A percentile compares a stretch with the other conserved stretches of the same genome.
Conservation (phyloP, 2,329 filamentous ascomycete species). For the Pseudofabraea citricarpa region DNA sequence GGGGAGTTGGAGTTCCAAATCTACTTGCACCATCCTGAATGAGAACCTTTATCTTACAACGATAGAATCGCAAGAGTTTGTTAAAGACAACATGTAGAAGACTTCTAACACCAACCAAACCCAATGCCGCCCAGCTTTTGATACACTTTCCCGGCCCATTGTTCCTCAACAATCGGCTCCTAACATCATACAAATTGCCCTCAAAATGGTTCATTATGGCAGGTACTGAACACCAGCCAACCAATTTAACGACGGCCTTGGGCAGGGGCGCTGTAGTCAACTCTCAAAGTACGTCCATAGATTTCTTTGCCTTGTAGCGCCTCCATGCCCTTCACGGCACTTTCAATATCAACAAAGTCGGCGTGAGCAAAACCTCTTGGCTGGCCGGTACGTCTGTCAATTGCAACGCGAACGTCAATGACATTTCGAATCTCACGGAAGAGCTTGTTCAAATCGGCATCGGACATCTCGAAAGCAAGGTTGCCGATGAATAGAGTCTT, state of each 20-base stretch:
- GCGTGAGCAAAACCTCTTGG: conserved; percentile 81
- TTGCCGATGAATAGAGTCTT: conserved; percentile 79
- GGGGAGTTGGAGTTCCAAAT: conserved; percentile 12
- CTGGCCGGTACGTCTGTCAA: conserved; percentile 75
- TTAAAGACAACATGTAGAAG: conserved; percentile 21
- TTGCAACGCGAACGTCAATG: conserved; percentile 72
- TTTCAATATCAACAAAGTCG: conserved; percentile 67
- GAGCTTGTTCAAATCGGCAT: conserved; percentile 73
- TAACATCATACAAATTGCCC: not conserved
- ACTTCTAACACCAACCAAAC: conserved; percentile 8
- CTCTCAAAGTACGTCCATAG: conserved; percentile 59
- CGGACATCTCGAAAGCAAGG: conserved; percentile 80
- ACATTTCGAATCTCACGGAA: conserved; percentile 69
- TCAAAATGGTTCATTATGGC: too few species aligned
- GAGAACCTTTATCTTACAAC: conserved; percentile 23
- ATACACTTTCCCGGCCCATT: not conserved
- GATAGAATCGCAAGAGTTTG: conserved; percentile 12
- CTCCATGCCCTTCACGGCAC: conserved; percentile 56
- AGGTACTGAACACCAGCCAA: not conserved
- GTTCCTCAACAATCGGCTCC: not conserved
- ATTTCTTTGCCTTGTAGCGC: conserved; percentile 51
- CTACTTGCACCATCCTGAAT: conserved; percentile 14
- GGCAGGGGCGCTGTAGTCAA: conserved; percentile 49
- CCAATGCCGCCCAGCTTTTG: conserved; percentile 1
- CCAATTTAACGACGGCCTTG: not conserved